Conservation (phyloP, 192 early-diverging fungal genomes). For the Coemansia sp. region DNA sequence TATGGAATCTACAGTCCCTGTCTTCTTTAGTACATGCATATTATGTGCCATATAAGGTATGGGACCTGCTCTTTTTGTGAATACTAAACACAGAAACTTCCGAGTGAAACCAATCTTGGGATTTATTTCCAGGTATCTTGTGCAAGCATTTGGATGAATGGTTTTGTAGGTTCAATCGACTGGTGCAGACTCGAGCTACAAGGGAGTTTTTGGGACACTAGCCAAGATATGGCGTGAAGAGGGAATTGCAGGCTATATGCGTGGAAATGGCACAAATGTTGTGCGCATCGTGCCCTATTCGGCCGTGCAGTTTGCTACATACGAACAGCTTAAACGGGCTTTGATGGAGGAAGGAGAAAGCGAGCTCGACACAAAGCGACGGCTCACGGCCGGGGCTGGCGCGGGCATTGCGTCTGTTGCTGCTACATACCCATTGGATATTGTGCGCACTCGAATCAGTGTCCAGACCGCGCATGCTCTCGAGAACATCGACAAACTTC, state of each 20-base stretch:
- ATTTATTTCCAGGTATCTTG: neutral
- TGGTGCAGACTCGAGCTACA: slow-evolving; percentile 62
- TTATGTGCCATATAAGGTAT: no score
- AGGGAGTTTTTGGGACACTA: slow-evolving; percentile 70
- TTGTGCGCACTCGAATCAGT: slow-evolving; percentile 74
- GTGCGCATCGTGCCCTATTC: slow-evolving; percentile 81
- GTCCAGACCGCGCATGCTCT: slow-evolving; percentile 69
- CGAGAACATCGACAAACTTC: slow-evolving; percentile 42
- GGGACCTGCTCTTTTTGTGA: no score
- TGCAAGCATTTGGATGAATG: neutral
- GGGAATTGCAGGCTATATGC: slow-evolving; percentile 70
- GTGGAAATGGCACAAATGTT: slow-evolving; percentile 84
- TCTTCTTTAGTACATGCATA: no score
- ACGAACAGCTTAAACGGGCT: slow-evolving; percentile 74
- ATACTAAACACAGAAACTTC: neutral
- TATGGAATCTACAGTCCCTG: neutral
- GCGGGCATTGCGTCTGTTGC: slow-evolving; percentile 77
- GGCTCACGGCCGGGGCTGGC: slow-evolving; percentile 70
- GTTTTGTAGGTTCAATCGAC: slow-evolving; percentile 52
- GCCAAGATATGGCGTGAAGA: slow-evolving; percentile 78
- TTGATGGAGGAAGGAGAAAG: slow-evolving; percentile 67
- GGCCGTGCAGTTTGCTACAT: slow-evolving; percentile 80
- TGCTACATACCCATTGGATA: slow-evolving; percentile 78
- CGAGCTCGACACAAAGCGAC: slow-evolving; percentile 70
- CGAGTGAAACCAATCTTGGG: neutral